These are phyloP conservation scores for Elongisporangium prolatum DNA, from an alignment of 352 stramenopile species.

Conservation along the genomic window DNA sequence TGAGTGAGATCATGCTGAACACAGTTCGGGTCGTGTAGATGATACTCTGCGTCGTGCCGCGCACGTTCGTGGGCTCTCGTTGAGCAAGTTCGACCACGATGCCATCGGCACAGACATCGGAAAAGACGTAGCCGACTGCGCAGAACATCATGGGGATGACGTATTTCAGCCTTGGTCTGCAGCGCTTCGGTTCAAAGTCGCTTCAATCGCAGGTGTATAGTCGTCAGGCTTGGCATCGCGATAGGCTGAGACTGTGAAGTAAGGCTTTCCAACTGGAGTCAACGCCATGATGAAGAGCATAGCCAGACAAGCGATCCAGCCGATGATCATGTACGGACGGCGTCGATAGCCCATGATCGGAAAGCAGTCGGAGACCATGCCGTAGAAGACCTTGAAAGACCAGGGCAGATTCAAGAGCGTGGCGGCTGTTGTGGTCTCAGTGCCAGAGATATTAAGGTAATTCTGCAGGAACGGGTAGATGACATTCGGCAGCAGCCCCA, in stretches of 20 bases:
- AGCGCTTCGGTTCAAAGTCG: constrained; percentile 32
- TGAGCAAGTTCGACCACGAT: constrained; percentile 46
- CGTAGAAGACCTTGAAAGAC: too few species aligned
- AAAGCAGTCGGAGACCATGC: too few species aligned
- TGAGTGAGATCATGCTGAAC: too few species aligned
- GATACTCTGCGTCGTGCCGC: constrained; percentile 40
- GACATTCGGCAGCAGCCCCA: constrained; percentile 35
- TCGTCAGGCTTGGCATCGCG: constrained; percentile 31
- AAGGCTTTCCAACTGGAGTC: constrained; percentile 25
- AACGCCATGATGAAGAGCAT: constrained; percentile 41
- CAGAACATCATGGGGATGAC: constrained; percentile 40
- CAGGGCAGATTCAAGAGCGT: constrained; percentile 45
- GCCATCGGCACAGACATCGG: constrained; percentile 41
- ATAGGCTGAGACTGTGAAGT: constrained; percentile 28
- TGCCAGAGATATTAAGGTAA: constrained; percentile 51
- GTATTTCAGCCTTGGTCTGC: constrained; percentile 28
- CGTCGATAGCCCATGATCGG: too few species aligned
- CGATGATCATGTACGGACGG: constrained; percentile 54
- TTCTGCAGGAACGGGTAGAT: constrained; percentile 54
- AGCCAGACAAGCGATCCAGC: constrained; percentile 28
- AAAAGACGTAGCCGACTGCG: constrained; percentile 39
- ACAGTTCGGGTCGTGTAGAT: too few species aligned
- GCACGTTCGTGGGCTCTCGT: constrained; percentile 34
- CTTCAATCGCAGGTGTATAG: constrained; percentile 34
- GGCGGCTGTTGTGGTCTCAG: constrained; percentile 30